Evolutionary conservation across 805 yeast genomes (phyloP).

Genomic region (Sugiyamaella americana): DNA sequence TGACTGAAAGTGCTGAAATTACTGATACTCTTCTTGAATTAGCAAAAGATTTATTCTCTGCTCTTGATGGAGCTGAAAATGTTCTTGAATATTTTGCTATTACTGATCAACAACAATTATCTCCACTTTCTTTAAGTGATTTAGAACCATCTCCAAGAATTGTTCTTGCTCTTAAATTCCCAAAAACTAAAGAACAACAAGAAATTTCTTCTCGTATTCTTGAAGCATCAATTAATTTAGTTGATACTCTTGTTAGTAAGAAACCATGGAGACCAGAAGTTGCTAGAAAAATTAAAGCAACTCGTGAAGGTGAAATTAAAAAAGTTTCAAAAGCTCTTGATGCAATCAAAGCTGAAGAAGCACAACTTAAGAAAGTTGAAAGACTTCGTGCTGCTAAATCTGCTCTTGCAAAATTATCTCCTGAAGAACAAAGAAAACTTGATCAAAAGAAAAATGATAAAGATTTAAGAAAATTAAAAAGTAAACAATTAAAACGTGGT

Average conservation of each 20-base stretch:
- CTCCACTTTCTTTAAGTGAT: constrained; percentile 57
- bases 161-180: constrained; percentile 51
- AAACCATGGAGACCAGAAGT: constrained; percentile 61
- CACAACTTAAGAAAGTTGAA: constrained; percentile 58
- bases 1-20: constrained; percentile 84
- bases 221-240: constrained; percentile 49
- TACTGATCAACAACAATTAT: constrained; percentile 76
- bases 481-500: constrained; percentile 19
- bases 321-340: constrained; percentile 69
- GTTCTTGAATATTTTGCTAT: constrained; percentile 64
- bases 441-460: constrained; percentile 76
- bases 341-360: constrained; percentile 57
- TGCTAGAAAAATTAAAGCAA: constrained; percentile 64
- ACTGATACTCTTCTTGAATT: constrained; percentile 49
- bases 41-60: constrained; percentile 41
- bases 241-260: constrained; percentile 53
- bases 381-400: constrained; percentile 50
- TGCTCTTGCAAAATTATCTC: constrained; percentile 57
- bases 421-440: constrained; percentile 72
- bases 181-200: constrained; percentile 45
- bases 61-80: constrained; percentile 40
- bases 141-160: constrained; percentile 43
- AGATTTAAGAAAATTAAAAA: constrained; percentile 60
- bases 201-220: constrained; percentile 46
- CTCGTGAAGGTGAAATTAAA: constrained; percentile 67